Evolutionary conservation across 495 filamentous ascomycete species (phyloP), one percentile per base, ranked within the genome.

Genomic region (Xylaria venustula): DNA sequence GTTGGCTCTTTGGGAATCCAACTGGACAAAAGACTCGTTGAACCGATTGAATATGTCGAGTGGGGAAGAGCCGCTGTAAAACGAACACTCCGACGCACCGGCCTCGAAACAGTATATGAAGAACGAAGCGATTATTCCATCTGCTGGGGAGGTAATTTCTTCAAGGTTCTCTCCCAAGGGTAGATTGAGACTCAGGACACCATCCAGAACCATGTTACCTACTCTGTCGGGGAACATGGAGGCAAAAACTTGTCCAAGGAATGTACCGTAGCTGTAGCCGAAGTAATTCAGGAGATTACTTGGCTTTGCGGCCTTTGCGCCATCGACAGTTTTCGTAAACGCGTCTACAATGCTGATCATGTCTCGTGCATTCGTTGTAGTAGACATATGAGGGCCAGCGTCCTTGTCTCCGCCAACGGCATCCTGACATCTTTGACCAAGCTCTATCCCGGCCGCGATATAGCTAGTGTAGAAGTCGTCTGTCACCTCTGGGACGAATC

Each of bases 261-360:
- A 64, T 2, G 82, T 83, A 0, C 83, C 84, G 59, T 87, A 78
- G 22, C 65, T 68, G 50, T 74, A 75, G n/a, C 75, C 75, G 70
- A 73, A 77, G 58, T 77, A 77, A 26, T 70, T 67, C 9, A 58
- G 42, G 4, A 58, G 44, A 23, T 48, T 22, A 15, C 54, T 58
- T 48, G 54, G 14, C 42, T 58, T 46, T 23, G 41, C 41, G 7
- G 41, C 42, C 28, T 28, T 48, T 7, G 25, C 3, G 25, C 41
- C 44, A 23, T 58, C 54, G 11, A 4, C 22, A 53, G 64, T 67
- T 53, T 63, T 49, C 30, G 46, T 60, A 59, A 67, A 77, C 7
- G 71, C 69, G 49, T 79, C 73, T 6, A 79, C 57, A n/a, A 79
- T 75, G 19, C 53, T 60, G 15, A 75, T 20, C 74, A 79, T 74